Conservation (phyloP, 164 flowering plant genomes). For the Pachysandra terminalis region DNA sequence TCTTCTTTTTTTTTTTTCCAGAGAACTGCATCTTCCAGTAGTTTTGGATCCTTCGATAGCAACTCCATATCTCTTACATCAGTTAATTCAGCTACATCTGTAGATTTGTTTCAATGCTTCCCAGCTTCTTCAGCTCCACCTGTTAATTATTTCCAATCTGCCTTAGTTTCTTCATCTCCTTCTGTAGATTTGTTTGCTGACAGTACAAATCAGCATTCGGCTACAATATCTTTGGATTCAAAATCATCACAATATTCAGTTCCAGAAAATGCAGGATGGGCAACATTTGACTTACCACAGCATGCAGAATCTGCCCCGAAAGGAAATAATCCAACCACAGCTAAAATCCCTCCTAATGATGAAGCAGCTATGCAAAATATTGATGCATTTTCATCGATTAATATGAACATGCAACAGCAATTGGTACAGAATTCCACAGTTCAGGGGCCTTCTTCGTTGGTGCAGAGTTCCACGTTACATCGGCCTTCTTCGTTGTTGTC, state of each 20-base stretch:
- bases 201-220: conserved; percentile 26
- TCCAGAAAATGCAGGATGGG: conserved; percentile 83
- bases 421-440: no score
- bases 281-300: conserved; percentile 79
- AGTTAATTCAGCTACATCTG: conserved; percentile 33
- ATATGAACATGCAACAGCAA: conserved; percentile 38
- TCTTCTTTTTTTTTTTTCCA: conserved; percentile 36
- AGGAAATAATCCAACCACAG: conserved; percentile 18
- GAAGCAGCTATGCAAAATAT: conserved; percentile 23
- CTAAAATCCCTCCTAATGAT: conserved; percentile 19
- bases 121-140: conserved; percentile 22
- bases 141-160: conserved; percentile 32
- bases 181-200: conserved; percentile 44
- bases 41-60: conserved; percentile 66
- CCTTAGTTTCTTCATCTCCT: conserved; percentile 22
- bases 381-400: conserved; percentile 27
- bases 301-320: conserved; percentile 21
- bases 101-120: conserved; percentile 31
- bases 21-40: conserved; percentile 66
- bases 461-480: no score
- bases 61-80: conserved; percentile 54
- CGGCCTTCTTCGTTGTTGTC: conserved; percentile 24
- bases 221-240: conserved; percentile 21
- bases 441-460: no score
- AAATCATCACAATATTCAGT: conserved; percentile 26